A percentile compares a stretch with the other conserved stretches of the same genome.
Evolutionary conservation across 2,329 filamentous ascomycete species (phyloP).

Genomic region (Aspergillus spinulosporus): DNA sequence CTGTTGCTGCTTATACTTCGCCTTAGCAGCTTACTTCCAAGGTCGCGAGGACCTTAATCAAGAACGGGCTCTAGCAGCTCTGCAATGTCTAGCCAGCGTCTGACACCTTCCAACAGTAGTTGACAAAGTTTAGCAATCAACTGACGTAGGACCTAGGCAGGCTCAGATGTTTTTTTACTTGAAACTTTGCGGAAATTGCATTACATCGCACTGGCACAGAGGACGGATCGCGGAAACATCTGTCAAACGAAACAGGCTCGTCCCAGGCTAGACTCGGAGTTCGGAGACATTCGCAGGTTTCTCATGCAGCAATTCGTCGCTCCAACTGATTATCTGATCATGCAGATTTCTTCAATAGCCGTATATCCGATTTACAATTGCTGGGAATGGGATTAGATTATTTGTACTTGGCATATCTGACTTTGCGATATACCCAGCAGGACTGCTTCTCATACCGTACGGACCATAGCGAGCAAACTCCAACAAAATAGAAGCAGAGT

Average conservation of each 20-base stretch:
- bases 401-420: no score
- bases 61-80: neutral
- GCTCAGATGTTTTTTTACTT: no score
- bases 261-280: conserved; percentile 22
- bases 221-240: conserved; percentile 20
- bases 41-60: neutral
- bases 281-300: conserved; percentile 22
- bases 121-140: neutral
- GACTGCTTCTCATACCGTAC: no score
- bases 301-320: conserved; percentile 15
- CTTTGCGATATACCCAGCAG: no score
- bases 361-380: conserved; percentile 16
- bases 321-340: conserved; percentile 16
- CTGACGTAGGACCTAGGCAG: neutral
- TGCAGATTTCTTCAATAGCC: conserved; percentile 10
- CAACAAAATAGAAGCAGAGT: neutral
- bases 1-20: neutral
- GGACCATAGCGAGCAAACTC: neutral
- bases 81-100: neutral
- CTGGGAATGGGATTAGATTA: neutral
- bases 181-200: neutral
- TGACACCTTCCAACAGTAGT: neutral
- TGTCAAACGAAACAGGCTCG: neutral
- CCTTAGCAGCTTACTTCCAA: neutral
- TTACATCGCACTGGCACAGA: neutral